These are phyloP conservation scores for Hypericum androsaemum DNA, from an alignment of 345 rosid species.

Conservation along the genomic window DNA sequence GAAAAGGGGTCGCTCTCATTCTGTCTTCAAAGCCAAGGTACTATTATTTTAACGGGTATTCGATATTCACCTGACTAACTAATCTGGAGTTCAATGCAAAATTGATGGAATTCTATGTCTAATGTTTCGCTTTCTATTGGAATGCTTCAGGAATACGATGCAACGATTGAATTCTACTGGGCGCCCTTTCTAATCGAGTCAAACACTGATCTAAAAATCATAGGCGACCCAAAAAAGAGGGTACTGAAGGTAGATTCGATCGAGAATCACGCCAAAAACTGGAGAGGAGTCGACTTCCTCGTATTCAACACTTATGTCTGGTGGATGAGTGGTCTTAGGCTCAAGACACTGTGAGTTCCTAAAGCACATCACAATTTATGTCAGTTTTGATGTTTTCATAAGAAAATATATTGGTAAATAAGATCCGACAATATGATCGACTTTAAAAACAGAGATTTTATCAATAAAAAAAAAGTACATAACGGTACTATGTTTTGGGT, in stretches of 20 bases:
- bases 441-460: too few species aligned
- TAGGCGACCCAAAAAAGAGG: slow-evolving; percentile 22
- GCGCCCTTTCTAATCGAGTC: slow-evolving; percentile 23
- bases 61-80: too few species aligned
- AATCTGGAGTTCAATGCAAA: too few species aligned
- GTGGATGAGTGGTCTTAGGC: slow-evolving; percentile 26
- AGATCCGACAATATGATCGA: too few species aligned
- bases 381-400: not conserved
- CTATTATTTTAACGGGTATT: not conserved
- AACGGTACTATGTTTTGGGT: not conserved
- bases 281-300: slow-evolving; percentile 20
- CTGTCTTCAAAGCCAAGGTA: slow-evolving; percentile 26
- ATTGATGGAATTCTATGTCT: too few species aligned
- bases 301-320: slow-evolving; percentile 26
- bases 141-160: slow-evolving; percentile 19
- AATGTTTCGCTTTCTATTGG: too few species aligned
- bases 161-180: slow-evolving; percentile 22
- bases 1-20: slow-evolving; percentile 15
- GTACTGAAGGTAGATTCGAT: slow-evolving; percentile 20
- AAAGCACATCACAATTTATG: too few species aligned
- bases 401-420: too few species aligned
- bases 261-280: slow-evolving; percentile 17
- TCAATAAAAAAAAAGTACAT: too few species aligned
- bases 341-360: slow-evolving; percentile 15
- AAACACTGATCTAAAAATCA: slow-evolving; percentile 17